Conservation (phyloP, 192 early-diverging fungal genomes). For the Rhizophagus sp. region DNA sequence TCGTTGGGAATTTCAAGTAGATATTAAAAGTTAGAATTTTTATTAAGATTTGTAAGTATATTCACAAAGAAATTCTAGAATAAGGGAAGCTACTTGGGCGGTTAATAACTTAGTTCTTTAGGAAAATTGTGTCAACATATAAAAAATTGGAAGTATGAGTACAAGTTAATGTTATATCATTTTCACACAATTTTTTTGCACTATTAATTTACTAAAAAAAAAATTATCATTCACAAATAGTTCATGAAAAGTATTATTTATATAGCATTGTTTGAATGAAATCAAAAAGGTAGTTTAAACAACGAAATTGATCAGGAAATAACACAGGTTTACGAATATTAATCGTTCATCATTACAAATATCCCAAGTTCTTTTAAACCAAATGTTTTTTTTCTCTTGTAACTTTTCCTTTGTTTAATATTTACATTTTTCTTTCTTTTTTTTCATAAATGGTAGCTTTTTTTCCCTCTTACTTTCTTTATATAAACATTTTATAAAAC, state of each 20-base stretch:
- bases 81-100: background rate
- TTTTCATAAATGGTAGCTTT: background rate
- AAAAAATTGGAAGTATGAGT: too few species aligned
- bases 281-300: background rate
- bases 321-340: background rate
- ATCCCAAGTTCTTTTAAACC: background rate
- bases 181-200: background rate
- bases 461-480: background rate
- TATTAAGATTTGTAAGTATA: background rate
- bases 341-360: background rate
- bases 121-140: background rate
- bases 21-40: slow-evolving; percentile 38
- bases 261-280: background rate
- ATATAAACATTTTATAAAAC: background rate
- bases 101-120: background rate
- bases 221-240: background rate
- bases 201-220: background rate
- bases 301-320: background rate
- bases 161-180: background rate
- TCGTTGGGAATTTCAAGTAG: slow-evolving; percentile 75
- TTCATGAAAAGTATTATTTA: background rate
- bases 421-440: background rate
- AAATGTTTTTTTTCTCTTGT: background rate
- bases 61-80: background rate
- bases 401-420: slow-evolving; percentile 6